Evolutionary conservation across 2,329 filamentous ascomycete genomes (phyloP).

Genomic region (Cyclaneusma minus): DNA sequence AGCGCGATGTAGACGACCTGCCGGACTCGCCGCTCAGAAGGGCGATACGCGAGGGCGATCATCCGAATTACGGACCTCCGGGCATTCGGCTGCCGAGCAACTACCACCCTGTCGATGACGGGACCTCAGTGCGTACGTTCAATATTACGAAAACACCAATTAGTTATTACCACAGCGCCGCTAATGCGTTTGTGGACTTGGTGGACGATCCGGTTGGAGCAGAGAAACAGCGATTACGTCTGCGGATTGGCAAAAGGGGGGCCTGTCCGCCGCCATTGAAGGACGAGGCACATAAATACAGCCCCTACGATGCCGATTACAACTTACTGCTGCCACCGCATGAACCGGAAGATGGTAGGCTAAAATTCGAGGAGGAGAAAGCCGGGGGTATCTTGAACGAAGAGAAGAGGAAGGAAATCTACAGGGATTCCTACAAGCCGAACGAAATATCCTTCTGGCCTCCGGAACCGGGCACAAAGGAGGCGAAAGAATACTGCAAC

Average conservation of each 20-base stretch:
- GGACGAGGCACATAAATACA: conserved; percentile 7
- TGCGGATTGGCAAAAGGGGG: conserved; percentile 38
- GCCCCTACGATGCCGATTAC: no score
- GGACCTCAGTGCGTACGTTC: conserved; percentile 23
- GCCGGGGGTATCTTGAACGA: no score
- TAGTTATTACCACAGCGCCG: conserved; percentile 35
- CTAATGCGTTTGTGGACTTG: conserved; percentile 41
- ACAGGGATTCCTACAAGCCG: conserved; percentile 10
- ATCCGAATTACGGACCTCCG: conserved; percentile 21
- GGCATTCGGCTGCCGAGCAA: conserved; percentile 23
- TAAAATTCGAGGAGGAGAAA: no score
- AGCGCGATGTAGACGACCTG: no score
- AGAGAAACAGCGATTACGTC: conserved; percentile 23
- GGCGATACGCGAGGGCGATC: conserved; percentile 16
- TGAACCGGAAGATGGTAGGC: no score
- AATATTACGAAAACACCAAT: conserved; percentile 37
- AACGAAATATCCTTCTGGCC: conserved; percentile 24
- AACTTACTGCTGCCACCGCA: no score
- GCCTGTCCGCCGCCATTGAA: conserved; percentile 1
- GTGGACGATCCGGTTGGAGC: conserved; percentile 32
- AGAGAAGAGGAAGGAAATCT: conserved; percentile 11
- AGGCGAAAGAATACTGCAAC: conserved; percentile 6
- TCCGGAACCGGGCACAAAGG: conserved; percentile 8
- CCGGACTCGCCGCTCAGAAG: no score
- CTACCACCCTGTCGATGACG: conserved; percentile 33